Percentiles rank a stretch among this genome's conserved stretches.
Evolutionary conservation across 495 filamentous ascomycete genomes (phyloP).

Genomic region (Chaetomium tenue): DNA sequence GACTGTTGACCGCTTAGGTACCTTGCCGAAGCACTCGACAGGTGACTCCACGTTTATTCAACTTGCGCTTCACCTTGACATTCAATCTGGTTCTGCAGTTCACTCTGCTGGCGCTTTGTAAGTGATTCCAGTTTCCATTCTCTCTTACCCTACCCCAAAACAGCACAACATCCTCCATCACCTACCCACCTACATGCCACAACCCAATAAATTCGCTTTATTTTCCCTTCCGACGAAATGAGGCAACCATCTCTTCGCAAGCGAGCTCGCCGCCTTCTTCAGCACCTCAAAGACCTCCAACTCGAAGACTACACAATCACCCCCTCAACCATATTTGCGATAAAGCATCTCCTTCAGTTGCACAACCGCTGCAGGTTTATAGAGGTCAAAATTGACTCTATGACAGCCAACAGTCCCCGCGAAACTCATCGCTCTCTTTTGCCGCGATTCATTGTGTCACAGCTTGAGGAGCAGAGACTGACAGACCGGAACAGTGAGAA

Average conservation of each 20-base stretch:
- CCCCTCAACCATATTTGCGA: constrained; percentile 17
- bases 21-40: neutral
- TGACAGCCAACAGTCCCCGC: neutral
- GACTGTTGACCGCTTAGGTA: neutral
- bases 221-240: neutral
- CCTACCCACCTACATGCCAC: neutral
- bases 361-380: constrained; percentile 19
- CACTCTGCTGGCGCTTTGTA: neutral
- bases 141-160: neutral
- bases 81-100: neutral
- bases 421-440: constrained; percentile 14
- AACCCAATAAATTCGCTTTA: neutral
- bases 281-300: constrained; percentile 21
- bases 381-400: constrained; percentile 17
- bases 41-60: neutral
- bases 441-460: constrained; percentile 38
- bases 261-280: constrained; percentile 17
- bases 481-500: constrained; percentile 27
- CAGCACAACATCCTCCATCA: neutral
- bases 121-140: neutral
- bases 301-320: constrained; percentile 17
- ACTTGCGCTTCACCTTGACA: neutral
- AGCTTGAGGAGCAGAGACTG: constrained; percentile 40
- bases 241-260: constrained; percentile 7
- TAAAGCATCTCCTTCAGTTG: constrained; percentile 24